These are phyloP conservation scores for Sporisorium graminicola DNA, from an alignment of 1,284 basidiomycete genomes.

Conservation along the genomic window DNA sequence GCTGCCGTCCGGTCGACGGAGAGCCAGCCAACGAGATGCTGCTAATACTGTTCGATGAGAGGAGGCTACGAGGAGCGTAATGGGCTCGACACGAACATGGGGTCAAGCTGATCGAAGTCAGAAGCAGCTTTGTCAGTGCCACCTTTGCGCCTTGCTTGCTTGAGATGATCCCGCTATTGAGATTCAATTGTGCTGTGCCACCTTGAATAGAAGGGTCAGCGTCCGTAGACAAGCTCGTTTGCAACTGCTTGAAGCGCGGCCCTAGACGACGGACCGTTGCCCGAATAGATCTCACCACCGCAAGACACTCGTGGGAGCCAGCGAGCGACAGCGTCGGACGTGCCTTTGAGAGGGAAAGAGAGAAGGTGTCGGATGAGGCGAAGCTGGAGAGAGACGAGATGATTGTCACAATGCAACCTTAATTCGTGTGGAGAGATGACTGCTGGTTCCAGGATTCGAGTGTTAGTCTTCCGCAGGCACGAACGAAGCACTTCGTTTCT, in stretches of 20 bases:
- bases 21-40: neutral
- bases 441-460: neutral
- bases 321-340: neutral
- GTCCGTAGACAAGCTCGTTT: neutral
- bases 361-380: neutral
- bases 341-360: neutral
- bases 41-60: neutral
- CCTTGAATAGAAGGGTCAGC: neutral
- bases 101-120: neutral
- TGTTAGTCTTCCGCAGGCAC: neutral
- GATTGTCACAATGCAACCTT: neutral
- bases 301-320: neutral
- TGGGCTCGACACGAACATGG: neutral
- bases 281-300: neutral
- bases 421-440: neutral
- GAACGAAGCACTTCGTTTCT: neutral
- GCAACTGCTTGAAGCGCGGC: neutral
- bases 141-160: neutral
- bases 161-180: neutral
- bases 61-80: neutral
- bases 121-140: neutral
- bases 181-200: neutral
- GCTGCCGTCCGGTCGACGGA: neutral
- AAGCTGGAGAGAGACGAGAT: neutral
- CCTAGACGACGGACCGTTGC: neutral